phyloP scores from a whole-genome alignment of 1,284 basidiomycete genomes.

The Xanthoconium separans region DNA sequence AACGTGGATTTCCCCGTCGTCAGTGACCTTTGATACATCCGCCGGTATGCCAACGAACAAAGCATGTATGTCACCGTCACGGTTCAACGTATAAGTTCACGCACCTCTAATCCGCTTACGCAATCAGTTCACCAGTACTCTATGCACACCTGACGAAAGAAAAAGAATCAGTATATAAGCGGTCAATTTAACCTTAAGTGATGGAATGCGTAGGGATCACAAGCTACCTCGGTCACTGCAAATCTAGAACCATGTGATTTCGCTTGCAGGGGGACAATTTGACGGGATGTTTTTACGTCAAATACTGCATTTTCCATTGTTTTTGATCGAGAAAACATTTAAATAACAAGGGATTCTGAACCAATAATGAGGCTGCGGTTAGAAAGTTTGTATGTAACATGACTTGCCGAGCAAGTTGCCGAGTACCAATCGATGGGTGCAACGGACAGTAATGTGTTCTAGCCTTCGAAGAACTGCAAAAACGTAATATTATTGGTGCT shows the following conservation, averaged over 20 bases:
- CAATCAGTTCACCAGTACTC: too few relatives aligned
- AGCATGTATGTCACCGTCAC: neutral
- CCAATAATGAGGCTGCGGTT: neutral
- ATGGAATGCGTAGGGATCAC: neutral
- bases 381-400: neutral
- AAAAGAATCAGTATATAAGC: conserved; percentile 5
- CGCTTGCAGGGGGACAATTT: neutral
- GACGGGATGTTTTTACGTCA: neutral
- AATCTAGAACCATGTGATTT: neutral
- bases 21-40: neutral
- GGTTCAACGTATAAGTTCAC: neutral
- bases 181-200: conserved; percentile 2
- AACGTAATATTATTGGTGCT: neutral
- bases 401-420: too few relatives aligned
- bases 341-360: neutral
- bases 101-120: neutral
- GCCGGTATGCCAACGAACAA: neutral
- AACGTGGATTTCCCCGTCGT: neutral
- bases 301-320: neutral
- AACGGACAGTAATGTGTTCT: neutral
- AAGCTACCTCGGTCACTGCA: neutral
- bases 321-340: neutral
- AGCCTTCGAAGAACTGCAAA: neutral
- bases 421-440: neutral
- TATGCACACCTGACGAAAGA: too few relatives aligned